Conservation (phyloP, 2,329 filamentous ascomycete genomes). For the Beauveria varroae region DNA sequence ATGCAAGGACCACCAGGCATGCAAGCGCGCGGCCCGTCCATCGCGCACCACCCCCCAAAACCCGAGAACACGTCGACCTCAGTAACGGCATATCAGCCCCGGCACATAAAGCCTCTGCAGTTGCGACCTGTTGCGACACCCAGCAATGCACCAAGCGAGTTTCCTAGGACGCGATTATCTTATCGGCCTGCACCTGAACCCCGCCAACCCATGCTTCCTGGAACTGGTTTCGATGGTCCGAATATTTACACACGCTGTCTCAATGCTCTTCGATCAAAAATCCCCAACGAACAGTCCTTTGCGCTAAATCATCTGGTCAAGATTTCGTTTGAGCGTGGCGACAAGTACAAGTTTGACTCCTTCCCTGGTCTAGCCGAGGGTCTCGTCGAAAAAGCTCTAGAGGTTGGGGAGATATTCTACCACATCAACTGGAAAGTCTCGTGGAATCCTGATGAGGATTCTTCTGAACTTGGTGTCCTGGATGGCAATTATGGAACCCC, state of each 20-base stretch:
- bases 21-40: constrained; percentile 34
- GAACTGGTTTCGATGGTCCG: constrained; percentile 64
- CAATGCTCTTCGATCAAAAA: constrained; percentile 71
- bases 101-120: constrained; percentile 51
- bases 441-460: constrained; percentile 51
- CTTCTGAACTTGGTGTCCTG: constrained; percentile 39
- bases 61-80: constrained; percentile 51
- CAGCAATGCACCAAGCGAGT: constrained; percentile 63
- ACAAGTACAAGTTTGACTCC: constrained; percentile 91
- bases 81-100: constrained; percentile 64
- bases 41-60: constrained; percentile 45
- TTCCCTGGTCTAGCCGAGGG: constrained; percentile 85
- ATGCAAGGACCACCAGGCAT: constrained; percentile 24
- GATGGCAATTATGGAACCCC: constrained; percentile 43
- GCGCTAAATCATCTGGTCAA: constrained; percentile 90
- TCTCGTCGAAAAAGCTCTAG: constrained; percentile 74
- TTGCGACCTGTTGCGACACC: constrained; percentile 70
- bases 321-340: constrained; percentile 88
- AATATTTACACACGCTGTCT: constrained; percentile 90
- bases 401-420: constrained; percentile 73
- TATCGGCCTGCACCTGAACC: constrained; percentile 23
- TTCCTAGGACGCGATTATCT: constrained; percentile 39
- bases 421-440: constrained; percentile 73
- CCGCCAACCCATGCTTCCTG: constrained; percentile 47
- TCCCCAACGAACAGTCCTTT: constrained; percentile 81